Evolutionary conservation across 2,329 filamentous ascomycete genomes (phyloP), one percentile per base, ranked within the genome.

Genomic region (Chaetomium strumarium): DNA sequence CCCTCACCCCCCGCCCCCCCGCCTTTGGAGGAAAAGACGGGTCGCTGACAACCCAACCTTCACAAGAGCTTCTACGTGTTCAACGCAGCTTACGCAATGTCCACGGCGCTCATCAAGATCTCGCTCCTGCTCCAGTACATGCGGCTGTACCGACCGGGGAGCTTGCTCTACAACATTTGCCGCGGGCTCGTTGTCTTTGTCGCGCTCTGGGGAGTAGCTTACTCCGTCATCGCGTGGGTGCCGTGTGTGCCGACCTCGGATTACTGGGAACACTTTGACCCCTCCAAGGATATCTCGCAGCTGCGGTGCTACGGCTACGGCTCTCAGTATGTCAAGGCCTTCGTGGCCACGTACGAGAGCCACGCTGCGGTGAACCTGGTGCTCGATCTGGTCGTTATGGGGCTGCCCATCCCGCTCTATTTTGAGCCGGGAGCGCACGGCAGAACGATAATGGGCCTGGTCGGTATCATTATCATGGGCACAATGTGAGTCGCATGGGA

Each of bases 111-210:
- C 30, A 66, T 69, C 60, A 72, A 72, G 43, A 60, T 71, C 7
- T 68, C 67, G 6, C 62, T 72, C 0, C 60, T 71, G 1, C 53
- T 66, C 11, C 69, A 71, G 34, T 72, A 69, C 55, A 63, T 71
- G 14, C 67, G 68, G 10, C 58, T 71, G n/a, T 69, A 67, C 57
- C 51, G 58, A 1, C 54, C 46, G 8, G 59, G 63, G 38, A 62
- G 62, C 51, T 54, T 59, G 29, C 58, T 64, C 45, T 55, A 66
- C 41, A 59, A 50, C 16, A 6, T 63, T 55, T 43, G 61, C 52
- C 16, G 42, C 40, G 31, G 9, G 1, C 40, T 56, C 7, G 14
- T 58, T 20, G 29, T 50, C 16, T 16, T 59, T 24, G 30, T 53
- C 24, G 40, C 51, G 0, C 45, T 66, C 41, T 69, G 66, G 66